Conservation (phyloP, 805 yeast species). For the Wickerhamiella shivajii region DNA sequence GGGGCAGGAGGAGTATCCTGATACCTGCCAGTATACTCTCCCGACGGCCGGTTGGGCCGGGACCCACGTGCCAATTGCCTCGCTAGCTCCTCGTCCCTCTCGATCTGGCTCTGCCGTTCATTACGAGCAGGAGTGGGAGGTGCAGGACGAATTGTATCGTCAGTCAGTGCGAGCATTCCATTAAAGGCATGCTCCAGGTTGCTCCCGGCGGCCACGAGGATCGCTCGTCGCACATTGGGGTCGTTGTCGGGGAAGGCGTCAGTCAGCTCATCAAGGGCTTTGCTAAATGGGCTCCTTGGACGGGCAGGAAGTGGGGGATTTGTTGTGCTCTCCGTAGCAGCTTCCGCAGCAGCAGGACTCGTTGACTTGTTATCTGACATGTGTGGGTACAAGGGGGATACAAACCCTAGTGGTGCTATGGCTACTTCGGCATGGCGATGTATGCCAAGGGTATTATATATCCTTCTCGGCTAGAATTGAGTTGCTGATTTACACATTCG, state of each 20-base stretch:
- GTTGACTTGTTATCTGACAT: too few species aligned
- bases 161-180: constrained; percentile 67
- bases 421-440: too few species aligned
- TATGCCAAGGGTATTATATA: too few species aligned
- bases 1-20: not conserved
- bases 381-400: too few species aligned
- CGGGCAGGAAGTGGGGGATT: constrained; percentile 36
- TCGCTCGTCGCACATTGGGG: constrained; percentile 55
- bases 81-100: constrained; percentile 72
- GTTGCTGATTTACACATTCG: too few species aligned
- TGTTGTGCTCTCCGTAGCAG: constrained; percentile 10
- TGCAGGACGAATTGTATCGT: constrained; percentile 26
- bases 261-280: constrained; percentile 42
- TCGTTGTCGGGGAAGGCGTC: constrained; percentile 82
- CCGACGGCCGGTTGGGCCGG: constrained; percentile 5
- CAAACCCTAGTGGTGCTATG: too few species aligned
- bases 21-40: not conserved
- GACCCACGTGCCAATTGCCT: constrained; percentile 42
- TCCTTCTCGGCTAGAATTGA: too few species aligned
- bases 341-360: too few species aligned
- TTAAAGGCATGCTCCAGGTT: constrained; percentile 73
- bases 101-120: constrained; percentile 31
- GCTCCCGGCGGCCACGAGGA: constrained; percentile 75
- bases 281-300: constrained; percentile 46
- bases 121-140: constrained; percentile 23